These are phyloP conservation scores for Metschnikowia sp. DNA, from an alignment of 805 yeast genomes.

Conservation along the genomic window DNA sequence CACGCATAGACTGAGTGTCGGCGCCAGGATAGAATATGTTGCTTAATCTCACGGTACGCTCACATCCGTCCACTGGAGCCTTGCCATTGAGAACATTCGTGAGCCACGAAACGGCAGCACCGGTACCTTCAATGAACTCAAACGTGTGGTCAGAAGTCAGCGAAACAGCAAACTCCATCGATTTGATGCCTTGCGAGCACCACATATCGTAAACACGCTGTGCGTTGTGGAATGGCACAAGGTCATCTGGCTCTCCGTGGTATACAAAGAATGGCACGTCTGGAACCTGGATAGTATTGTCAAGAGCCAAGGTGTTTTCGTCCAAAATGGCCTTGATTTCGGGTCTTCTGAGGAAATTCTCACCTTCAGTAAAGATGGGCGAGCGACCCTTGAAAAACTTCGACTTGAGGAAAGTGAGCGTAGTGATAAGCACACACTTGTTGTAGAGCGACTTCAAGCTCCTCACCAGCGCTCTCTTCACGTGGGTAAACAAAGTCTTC, in stretches of 20 bases:
- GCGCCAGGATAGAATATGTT: neutral
- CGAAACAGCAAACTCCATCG: slow-evolving; percentile 28
- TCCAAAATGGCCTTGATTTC: slow-evolving; percentile 4
- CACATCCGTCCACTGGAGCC: slow-evolving; percentile 11
- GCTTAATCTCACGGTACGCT: neutral
- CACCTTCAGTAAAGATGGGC: neutral
- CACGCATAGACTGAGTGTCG: neutral
- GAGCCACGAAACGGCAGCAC: slow-evolving; percentile 14
- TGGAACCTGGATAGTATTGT: slow-evolving; percentile 14
- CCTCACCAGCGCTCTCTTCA: too few relatives aligned
- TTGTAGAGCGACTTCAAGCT: too few relatives aligned
- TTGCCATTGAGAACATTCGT: slow-evolving; percentile 10
- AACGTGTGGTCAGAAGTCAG: slow-evolving; percentile 26
- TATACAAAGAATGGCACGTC: slow-evolving; percentile 25
- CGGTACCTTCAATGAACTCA: slow-evolving; percentile 17
- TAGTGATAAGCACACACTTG: too few relatives aligned
- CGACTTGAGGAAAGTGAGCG: neutral
- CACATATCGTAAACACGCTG: slow-evolving; percentile 24
- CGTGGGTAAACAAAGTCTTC: too few relatives aligned
- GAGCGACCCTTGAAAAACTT: too few relatives aligned
- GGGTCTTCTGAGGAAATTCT: neutral
- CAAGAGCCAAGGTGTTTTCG: slow-evolving; percentile 7
- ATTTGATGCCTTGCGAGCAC: slow-evolving; percentile 27
- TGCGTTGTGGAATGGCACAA: slow-evolving; percentile 20
- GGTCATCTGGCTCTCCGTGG: slow-evolving; percentile 22